Conservation (phyloP, 208 protist species). For the Leptomonas pyrrhocoris region DNA sequence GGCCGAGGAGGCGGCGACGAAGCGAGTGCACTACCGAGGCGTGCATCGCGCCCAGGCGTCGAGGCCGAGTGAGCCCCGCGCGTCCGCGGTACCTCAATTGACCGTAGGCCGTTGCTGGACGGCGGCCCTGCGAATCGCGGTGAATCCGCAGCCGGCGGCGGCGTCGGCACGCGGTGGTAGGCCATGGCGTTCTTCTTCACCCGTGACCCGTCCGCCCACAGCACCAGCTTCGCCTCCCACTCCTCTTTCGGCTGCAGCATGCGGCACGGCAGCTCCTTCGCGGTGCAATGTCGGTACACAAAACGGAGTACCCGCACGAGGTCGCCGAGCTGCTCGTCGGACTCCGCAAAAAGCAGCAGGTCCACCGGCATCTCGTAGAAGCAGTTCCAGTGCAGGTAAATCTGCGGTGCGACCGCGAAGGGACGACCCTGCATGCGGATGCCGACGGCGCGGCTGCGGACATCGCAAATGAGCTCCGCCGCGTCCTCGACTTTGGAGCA, state of each 20-base stretch:
- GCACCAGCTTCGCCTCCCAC: slow-evolving; percentile 29
- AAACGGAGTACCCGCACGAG: slow-evolving; percentile 19
- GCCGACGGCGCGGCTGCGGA: slow-evolving; percentile 20
- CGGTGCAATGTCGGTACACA: slow-evolving; percentile 22
- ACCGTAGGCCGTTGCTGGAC: not conserved
- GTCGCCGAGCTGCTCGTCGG: slow-evolving; percentile 5
- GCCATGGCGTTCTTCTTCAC: slow-evolving; percentile 33
- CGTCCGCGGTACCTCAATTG: slow-evolving; percentile 3
- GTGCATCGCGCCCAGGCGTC: not conserved
- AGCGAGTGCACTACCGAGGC: not conserved
- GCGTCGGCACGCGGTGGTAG: slow-evolving; percentile 17
- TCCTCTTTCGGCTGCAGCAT: slow-evolving; percentile 13
- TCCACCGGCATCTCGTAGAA: slow-evolving; percentile 60
- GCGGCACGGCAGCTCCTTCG: slow-evolving; percentile 22
- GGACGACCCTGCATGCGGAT: slow-evolving; percentile 40
- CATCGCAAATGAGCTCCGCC: slow-evolving; percentile 30
- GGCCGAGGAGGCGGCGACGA: not conserved
- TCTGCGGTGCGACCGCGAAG: slow-evolving; percentile 19
- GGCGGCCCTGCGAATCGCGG: not conserved
- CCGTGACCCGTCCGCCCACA: slow-evolving; percentile 43
- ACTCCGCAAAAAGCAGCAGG: slow-evolving; percentile 28
- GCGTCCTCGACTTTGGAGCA: slow-evolving; percentile 52
- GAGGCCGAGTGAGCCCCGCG: not conserved
- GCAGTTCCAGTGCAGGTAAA: slow-evolving; percentile 9
- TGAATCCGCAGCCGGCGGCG: not conserved